Conservation (phyloP, 176 grass and related monocot species). For the Aegilops sharonensis region DNA sequence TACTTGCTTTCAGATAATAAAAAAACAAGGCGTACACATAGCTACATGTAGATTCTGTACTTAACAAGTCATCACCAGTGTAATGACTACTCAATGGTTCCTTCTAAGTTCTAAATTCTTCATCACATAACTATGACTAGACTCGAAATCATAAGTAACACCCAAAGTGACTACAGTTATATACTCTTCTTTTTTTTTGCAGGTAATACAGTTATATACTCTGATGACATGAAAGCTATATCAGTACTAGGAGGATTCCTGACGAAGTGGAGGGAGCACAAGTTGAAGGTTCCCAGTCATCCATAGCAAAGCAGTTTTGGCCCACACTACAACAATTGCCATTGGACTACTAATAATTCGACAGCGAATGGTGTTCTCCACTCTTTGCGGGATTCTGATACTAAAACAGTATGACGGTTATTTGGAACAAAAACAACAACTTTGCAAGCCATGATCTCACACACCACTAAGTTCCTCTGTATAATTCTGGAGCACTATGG, state of each 20-base stretch:
- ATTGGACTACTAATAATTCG: slow-evolving; percentile 7
- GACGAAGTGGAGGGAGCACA: slow-evolving; percentile 39
- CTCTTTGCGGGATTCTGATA: slow-evolving; percentile 44
- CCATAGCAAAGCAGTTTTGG: neutral
- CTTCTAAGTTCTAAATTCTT: no score
- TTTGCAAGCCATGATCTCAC: neutral
- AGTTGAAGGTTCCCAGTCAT: slow-evolving; percentile 2
- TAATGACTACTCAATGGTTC: no score
- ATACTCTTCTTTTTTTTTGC: no score
- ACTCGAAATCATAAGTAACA: no score
- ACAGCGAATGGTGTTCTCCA: slow-evolving; percentile 27
- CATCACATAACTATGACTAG: no score
- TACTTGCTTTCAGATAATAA: neutral
- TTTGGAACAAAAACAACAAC: neutral
- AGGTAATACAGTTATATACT: neutral
- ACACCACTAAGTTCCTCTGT: neutral
- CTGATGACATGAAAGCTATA: slow-evolving; percentile 21
- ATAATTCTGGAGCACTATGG: neutral
- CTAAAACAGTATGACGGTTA: slow-evolving; percentile 16
- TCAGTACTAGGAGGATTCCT: neutral
- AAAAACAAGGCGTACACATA: neutral
- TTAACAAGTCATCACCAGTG: no score
- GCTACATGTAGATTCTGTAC: neutral
- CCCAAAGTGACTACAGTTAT: no score
- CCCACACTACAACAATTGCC: neutral